A percentile compares a stretch with the other conserved stretches of the same genome.
These are phyloP conservation scores for Cornus controversa DNA, from an alignment of 148 eudicot species.

Conservation along the genomic window DNA sequence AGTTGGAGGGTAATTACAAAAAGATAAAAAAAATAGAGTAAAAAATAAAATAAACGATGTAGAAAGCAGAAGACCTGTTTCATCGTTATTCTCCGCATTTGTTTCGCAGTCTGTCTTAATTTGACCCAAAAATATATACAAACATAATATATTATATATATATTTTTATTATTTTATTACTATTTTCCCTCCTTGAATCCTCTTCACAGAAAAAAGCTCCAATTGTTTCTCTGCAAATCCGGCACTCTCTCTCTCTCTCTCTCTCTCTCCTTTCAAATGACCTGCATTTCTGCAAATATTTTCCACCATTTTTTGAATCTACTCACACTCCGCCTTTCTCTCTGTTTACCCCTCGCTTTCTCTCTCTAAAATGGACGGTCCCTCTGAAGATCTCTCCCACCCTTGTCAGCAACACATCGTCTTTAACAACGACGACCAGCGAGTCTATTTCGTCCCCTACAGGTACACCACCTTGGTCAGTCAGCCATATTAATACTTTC, in stretches of 20 bases:
- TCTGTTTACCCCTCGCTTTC: not conserved
- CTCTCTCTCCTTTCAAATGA: slow-evolving; percentile 16
- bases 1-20: too few species aligned
- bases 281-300: slow-evolving; percentile 27
- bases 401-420: slow-evolving; percentile 26
- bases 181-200: not conserved
- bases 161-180: too few species aligned
- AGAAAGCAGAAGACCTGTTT: too few species aligned
- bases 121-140: too few species aligned
- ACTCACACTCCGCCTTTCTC: slow-evolving; percentile 19
- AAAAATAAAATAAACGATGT: too few species aligned
- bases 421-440: slow-evolving; percentile 46
- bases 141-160: too few species aligned
- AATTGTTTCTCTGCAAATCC: slow-evolving; percentile 18
- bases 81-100: too few species aligned
- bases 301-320: slow-evolving; percentile 29
- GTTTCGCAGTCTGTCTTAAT: too few species aligned
- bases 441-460: slow-evolving; percentile 81
- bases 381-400: slow-evolving; percentile 21
- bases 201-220: not conserved
- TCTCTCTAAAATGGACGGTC: slow-evolving; percentile 12
- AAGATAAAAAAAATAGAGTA: too few species aligned
- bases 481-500: not conserved
- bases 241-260: slow-evolving; percentile 24
- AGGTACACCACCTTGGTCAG: slow-evolving; percentile 31